These are phyloP conservation scores for Aspergillus terreus DNA, from an alignment of 2,329 filamentous ascomycete genomes.

Conservation along the genomic window DNA sequence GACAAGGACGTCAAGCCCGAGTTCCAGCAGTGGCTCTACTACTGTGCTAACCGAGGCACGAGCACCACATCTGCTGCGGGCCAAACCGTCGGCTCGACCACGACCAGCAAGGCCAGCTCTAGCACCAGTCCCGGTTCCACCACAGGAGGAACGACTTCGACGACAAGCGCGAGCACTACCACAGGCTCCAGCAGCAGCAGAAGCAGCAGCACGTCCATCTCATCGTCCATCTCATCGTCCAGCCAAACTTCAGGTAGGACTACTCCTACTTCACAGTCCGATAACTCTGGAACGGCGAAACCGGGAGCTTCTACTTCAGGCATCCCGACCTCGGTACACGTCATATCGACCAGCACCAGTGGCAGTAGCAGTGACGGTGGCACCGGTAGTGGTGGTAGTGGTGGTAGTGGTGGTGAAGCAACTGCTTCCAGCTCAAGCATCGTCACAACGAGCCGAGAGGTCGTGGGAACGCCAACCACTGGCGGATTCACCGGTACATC, in stretches of 20 bases:
- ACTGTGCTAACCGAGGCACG: neutral
- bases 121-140: neutral
- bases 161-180: neutral
- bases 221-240: neutral
- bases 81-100: neutral
- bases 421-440: neutral
- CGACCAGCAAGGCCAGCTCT: neutral
- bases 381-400: neutral
- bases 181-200: neutral
- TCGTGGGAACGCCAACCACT: neutral
- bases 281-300: neutral
- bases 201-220: neutral
- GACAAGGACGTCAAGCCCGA: slow-evolving; percentile 1
- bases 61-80: neutral
- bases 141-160: neutral
- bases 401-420: neutral
- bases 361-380: too few species aligned
- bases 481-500: neutral
- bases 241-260: neutral
- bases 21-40: slow-evolving; percentile 10
- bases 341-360: too few species aligned
- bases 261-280: neutral
- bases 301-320: neutral
- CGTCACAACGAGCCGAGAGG: neutral
- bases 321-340: neutral